A percentile compares a stretch with the other conserved stretches of the same genome.
Conservation (phyloP, 768 basidiomycete genomes). For the Candolleomyces aberdarensis region DNA sequence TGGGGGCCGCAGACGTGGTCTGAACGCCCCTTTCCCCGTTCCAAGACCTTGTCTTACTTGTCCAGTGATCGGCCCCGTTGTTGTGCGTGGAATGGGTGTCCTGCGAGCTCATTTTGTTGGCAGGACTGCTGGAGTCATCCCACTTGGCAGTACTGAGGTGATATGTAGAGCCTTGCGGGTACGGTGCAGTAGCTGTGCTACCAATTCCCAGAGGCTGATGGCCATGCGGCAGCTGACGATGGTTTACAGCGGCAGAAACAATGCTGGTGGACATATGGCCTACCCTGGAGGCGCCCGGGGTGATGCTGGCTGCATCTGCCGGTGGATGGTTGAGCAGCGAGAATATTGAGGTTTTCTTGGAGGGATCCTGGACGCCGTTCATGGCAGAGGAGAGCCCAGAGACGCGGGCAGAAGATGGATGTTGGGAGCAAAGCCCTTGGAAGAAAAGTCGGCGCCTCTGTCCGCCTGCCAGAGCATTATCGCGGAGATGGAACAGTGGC, state of each 20-base stretch:
- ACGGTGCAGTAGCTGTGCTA: conserved; percentile 14
- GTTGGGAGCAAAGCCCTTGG: neutral
- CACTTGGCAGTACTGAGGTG: conserved; percentile 65
- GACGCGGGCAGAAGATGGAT: neutral
- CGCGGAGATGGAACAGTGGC: conserved; percentile 1
- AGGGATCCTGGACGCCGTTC: conserved; percentile 32
- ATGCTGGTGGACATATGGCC: conserved; percentile 6
- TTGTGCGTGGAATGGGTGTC: conserved; percentile 5
- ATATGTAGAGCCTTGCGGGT: conserved; percentile 32
- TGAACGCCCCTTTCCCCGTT: neutral
- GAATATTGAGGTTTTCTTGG: conserved; percentile 40
- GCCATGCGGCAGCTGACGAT: conserved; percentile 20
- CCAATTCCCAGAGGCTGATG: conserved; percentile 18
- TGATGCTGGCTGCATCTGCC: conserved; percentile 23
- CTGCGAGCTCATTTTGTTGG: conserved; percentile 32
- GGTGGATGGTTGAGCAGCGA: conserved; percentile 41
- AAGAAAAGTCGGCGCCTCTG: conserved; percentile 1
- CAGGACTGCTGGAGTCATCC: conserved; percentile 30
- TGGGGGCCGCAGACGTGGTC: neutral
- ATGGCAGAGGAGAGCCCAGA: conserved; percentile 15
- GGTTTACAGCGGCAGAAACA: conserved; percentile 14
- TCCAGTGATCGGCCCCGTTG: neutral
- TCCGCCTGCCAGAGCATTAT: neutral
- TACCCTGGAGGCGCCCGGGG: neutral
- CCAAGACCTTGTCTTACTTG: neutral